Evolutionary conservation across 164 flowering plant genomes (phyloP).

Genomic region (Houttuynia cordata): DNA sequence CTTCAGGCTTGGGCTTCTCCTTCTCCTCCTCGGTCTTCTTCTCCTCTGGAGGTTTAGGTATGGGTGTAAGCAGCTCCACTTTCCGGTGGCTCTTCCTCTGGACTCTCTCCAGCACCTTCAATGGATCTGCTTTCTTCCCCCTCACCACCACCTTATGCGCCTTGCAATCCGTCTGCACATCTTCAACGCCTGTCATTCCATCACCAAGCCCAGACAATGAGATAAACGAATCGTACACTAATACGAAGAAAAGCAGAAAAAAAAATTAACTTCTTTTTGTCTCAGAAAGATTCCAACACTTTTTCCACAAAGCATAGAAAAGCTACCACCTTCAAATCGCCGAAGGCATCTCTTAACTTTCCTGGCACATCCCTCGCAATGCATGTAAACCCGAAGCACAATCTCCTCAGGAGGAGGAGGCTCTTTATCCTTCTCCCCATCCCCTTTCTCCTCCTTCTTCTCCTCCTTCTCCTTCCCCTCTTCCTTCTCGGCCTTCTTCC

Average conservation of each 20-base stretch:
- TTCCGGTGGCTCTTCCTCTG: constrained; percentile 10
- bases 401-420: constrained; percentile 26
- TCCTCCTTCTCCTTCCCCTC: not conserved
- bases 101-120: constrained; percentile 9
- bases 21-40: constrained; percentile 24
- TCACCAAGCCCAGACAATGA: not conserved
- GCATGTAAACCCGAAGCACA: constrained; percentile 69
- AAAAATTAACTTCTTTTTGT: no score
- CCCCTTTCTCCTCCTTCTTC: not conserved
- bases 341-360: constrained; percentile 54
- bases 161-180: constrained; percentile 10
- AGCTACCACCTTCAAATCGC: constrained; percentile 48
- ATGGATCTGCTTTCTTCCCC: constrained; percentile 11
- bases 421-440: constrained; percentile 6
- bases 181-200: constrained; percentile 6
- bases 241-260: not conserved
- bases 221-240: not conserved
- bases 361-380: constrained; percentile 86
- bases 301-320: no score
- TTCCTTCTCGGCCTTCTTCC: not conserved
- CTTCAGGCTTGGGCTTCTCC: constrained; percentile 8
- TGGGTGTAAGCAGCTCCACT: constrained; percentile 9
- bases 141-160: constrained; percentile 7
- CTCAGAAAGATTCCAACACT: no score
- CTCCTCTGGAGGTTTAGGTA: constrained; percentile 4